phyloP scores from a whole-genome alignment of 2,329 filamentous ascomycete species.

The Trichoderma endophyticum region DNA sequence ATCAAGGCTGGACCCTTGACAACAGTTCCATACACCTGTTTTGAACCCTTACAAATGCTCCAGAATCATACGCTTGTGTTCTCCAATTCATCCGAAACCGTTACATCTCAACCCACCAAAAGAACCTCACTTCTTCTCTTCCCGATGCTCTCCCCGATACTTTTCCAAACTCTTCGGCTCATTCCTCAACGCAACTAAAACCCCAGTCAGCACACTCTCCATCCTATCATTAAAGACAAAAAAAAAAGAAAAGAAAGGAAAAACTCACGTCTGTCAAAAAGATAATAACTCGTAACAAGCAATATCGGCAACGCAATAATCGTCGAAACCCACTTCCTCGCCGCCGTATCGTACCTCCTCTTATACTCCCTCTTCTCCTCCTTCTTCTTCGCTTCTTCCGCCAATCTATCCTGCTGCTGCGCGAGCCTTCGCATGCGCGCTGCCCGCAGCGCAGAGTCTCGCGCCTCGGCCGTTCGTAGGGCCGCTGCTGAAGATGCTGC shows the following conservation, averaged over 20 bases:
- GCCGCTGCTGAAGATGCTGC: not conserved
- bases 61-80: not conserved
- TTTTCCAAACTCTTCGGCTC: constrained; percentile 29
- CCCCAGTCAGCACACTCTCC: not conserved
- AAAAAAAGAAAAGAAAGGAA: not conserved
- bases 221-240: not conserved
- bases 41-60: not conserved
- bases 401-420: constrained; percentile 21
- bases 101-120: not conserved
- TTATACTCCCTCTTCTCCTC: constrained; percentile 37
- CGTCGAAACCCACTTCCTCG: constrained; percentile 43
- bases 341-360: constrained; percentile 42
- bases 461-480: constrained; percentile 24
- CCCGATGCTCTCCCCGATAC: constrained; percentile 5
- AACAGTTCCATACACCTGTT: not conserved
- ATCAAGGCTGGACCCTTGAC: not conserved
- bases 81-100: not conserved
- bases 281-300: constrained; percentile 52
- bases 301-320: constrained; percentile 55
- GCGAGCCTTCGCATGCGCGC: constrained; percentile 23
- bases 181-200: constrained; percentile 33
- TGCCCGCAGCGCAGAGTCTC: constrained; percentile 25
- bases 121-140: not conserved
- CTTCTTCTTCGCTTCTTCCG: constrained; percentile 23
- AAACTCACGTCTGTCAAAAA: constrained; percentile 50